Evolutionary conservation across 2,329 filamentous ascomycete genomes (phyloP), one percentile per base, ranked within the genome.

Genomic region (Hypoxylon sp.): DNA sequence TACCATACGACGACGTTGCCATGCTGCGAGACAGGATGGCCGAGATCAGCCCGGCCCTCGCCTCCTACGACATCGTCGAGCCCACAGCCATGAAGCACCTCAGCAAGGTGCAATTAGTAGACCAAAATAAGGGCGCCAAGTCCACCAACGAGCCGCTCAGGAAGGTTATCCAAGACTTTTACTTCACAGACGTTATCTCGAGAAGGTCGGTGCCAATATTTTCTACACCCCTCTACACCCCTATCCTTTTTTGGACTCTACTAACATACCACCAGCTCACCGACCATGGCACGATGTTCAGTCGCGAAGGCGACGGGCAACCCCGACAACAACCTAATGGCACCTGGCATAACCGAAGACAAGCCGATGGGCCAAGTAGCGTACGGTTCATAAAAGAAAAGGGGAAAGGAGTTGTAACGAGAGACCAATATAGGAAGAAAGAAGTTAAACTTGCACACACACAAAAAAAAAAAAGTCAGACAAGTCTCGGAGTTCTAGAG

Each of bases 231-330:
- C 30, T 62, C 34, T 46, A 68, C 62, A 62, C n/a, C n/a, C n/a
- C 59, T 71, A 66, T 75, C 46, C n/a, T 43, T 7, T 48, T 44
- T 41, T 5, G 5, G 34, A 50, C 4, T 11, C 65, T 59, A 64
- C 69, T 69, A 59, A 54, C 61, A 60, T 10, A 17, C 1, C n/a
- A 46, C 65, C 65, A 97, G 94, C 83, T 97, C 94, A 67, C 94
- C 95, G 53, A 99, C 95, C 61, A 99, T 99, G 95, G 95, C 95
- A 64, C 91, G 95, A 76, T 97, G 93, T 85, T 97, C 93, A 51
- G 94, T 92, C 55, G 91, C 94, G 70, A 98, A 97, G 86, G 91
- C 90, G 61, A 89, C 88, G 8, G 89, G 89, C 64, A 91, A 93
- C 80, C 87, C 90, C 59, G 84, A 91, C 78, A 93, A 88, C 57